These are phyloP conservation scores for Saccharata proteae DNA, from an alignment of 2,329 filamentous ascomycete species.

Conservation along the genomic window DNA sequence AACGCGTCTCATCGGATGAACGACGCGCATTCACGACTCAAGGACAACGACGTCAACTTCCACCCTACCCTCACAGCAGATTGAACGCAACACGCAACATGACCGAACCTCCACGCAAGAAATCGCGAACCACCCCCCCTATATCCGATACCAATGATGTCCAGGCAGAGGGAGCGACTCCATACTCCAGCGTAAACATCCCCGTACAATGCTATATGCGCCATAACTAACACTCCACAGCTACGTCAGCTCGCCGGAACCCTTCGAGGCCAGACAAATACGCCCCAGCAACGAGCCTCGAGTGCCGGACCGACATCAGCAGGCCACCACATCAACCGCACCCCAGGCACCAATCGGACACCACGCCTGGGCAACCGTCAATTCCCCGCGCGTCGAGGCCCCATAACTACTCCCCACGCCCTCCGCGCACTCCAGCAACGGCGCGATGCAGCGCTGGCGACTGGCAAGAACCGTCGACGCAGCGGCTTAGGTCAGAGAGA, in stretches of 20 bases:
- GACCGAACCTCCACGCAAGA: conserved; percentile 25
- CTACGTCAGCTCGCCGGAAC: conserved; percentile 17
- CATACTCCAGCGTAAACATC: conserved; percentile 13
- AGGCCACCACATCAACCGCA: conserved; percentile 16
- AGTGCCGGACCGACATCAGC: conserved; percentile 22
- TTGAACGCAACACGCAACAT: conserved; percentile 11
- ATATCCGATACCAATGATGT: conserved; percentile 10
- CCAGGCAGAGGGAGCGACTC: conserved; percentile 11
- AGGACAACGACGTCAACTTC: background rate
- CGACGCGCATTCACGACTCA: conserved; percentile 1
- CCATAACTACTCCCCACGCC: conserved; percentile 44
- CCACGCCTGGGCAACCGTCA: conserved; percentile 21
- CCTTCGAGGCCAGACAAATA: conserved; percentile 19
- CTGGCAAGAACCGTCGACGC: conserved; percentile 35
- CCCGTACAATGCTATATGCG: too few species aligned
- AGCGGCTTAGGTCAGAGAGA: conserved; percentile 40
- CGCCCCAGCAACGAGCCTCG: conserved; percentile 23
- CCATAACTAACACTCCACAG: too few species aligned
- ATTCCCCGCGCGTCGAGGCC: conserved; percentile 19
- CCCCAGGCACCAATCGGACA: conserved; percentile 23
- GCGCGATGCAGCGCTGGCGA: conserved; percentile 36
- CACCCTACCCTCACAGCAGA: background rate
- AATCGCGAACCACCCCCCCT: conserved; percentile 19
- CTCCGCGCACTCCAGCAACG: conserved; percentile 43
- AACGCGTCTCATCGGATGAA: conserved; percentile 1